phyloP scores from a whole-genome alignment of 164 flowering plant species.

The Macadamia tetraphylla region DNA sequence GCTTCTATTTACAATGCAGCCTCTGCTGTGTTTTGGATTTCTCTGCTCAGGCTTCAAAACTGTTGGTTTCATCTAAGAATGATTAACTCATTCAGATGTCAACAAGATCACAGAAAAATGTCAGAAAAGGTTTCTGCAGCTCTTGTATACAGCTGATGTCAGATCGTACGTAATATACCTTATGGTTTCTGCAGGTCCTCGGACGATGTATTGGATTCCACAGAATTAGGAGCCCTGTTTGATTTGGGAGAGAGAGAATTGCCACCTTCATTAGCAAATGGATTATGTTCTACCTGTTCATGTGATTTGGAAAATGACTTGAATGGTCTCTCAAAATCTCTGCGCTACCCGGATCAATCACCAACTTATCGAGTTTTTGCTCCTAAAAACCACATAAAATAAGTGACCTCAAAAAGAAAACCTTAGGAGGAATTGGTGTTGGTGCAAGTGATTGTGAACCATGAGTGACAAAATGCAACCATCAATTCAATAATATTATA shows the following conservation, averaged over 20 bases:
- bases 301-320: conserved; percentile 40
- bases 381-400: conserved; percentile 43
- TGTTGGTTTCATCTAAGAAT: background rate
- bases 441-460: no score
- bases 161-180: background rate
- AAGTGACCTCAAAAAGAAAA: background rate
- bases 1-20: background rate
- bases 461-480: no score
- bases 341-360: conserved; percentile 58
- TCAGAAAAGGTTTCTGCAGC: background rate
- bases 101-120: background rate
- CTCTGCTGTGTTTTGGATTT: background rate
- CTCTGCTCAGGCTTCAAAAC: background rate
- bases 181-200: conserved; percentile 44
- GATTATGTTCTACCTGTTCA: conserved; percentile 33
- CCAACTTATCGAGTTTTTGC: conserved; percentile 58
- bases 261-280: conserved; percentile 22
- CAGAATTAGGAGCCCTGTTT: conserved; percentile 21
- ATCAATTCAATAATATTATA: no score
- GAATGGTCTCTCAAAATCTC: conserved; percentile 75
- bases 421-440: background rate
- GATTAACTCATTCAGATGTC: background rate
- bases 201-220: conserved; percentile 23
- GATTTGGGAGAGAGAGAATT: conserved; percentile 25
- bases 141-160: no score